Base-by-base conservation (phyloP, 192 early-diverging fungal genomes). In the Entomortierella lignicola region DNA sequence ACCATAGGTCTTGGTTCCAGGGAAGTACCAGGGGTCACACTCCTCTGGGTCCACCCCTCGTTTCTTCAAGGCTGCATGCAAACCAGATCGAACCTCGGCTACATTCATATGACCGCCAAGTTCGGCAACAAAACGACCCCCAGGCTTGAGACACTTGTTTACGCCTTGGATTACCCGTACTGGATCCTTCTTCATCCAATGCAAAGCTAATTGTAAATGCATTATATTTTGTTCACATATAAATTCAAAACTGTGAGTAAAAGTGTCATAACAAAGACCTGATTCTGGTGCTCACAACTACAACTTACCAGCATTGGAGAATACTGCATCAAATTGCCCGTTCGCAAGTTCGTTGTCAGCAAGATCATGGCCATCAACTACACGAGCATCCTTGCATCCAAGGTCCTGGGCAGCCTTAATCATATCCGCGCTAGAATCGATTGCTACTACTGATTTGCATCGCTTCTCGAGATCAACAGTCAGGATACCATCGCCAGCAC, bases 161-260 rank as follows among this genome's bases (percentile, higher is more conserved):
- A 90, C 85, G 17, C 91, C 91, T 30, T 81, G 63, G 69, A 92
- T 86, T 13, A 91, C 89, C 30, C 84, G 63, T 30, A 66, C 68
- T 15, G 89, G 89, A 44, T 89, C 84, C 44, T 82, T 58, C 52
- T 84, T 91, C 87, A 92, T 91, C 91, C 91, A 92, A 69, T 92
- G 91, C 12, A 92, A 50, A 27, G 91, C 91, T 90, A 56, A n/a
- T n/a, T n/a, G n/a, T n/a, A n/a, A n/a, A n/a, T n/a, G n/a, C n/a
- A n/a, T n/a, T n/a, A n/a, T n/a, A n/a, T n/a, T n/a, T n/a, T n/a
- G n/a, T n/a, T n/a, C n/a, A n/a, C n/a, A n/a, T n/a, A n/a, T n/a
- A n/a, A n/a, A n/a, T n/a, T n/a, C n/a, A n/a, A n/a, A n/a, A n/a
- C n/a, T n/a, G n/a, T n/a, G n/a, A n/a, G n/a, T n/a, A n/a, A n/a